A percentile compares a stretch with the other conserved stretches of the same genome.
These are phyloP conservation scores for Colletotrichum sp. DNA, from an alignment of 2,329 filamentous ascomycete species.

Conservation along the genomic window DNA sequence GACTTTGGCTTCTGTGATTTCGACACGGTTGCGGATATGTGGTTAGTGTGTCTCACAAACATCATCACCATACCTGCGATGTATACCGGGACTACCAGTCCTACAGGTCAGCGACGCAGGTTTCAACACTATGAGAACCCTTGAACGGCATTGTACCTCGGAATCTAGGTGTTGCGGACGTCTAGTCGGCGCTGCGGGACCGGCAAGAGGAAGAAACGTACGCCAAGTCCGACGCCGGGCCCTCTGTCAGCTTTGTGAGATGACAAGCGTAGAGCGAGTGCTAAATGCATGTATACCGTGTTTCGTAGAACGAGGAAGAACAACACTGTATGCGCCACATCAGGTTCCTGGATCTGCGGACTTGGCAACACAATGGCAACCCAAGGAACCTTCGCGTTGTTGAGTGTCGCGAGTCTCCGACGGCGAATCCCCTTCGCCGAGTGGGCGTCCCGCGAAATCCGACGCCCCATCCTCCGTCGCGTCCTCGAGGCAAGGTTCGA, in stretches of 20 bases:
- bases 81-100: not conserved
- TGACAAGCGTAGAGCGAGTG: not conserved
- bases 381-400: not conserved
- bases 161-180: not conserved
- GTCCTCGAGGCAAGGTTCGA: no score
- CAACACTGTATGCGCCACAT: no score
- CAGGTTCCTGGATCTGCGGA: no score
- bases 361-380: not conserved
- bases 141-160: not conserved
- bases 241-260: not conserved
- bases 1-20: not conserved
- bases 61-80: not conserved
- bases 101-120: not conserved
- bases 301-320: not conserved
- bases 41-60: not conserved
- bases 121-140: not conserved
- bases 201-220: no score
- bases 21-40: not conserved
- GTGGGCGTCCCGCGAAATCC: no score
- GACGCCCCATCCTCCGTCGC: no score
- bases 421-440: no score
- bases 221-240: not conserved
- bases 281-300: rapidly evolving
- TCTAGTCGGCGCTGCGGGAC: not conserved
- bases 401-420: not conserved